Conservation (phyloP, 2,329 filamentous ascomycete species). For the Nemania bipapillata region DNA sequence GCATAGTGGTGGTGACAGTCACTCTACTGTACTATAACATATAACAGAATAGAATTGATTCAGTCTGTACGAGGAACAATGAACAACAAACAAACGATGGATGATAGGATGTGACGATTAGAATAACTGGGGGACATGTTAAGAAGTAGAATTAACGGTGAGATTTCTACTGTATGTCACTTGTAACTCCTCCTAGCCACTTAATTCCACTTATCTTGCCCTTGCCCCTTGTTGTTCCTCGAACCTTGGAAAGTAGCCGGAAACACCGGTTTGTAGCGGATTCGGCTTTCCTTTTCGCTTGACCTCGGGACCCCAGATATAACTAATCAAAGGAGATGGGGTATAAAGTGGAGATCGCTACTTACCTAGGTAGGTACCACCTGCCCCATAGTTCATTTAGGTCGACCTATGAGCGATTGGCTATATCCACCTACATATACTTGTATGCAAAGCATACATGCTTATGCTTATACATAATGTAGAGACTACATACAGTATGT, state of each 20-base stretch:
- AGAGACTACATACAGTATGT: too few species aligned
- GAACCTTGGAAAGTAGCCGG: background rate
- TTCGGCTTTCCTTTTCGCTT: constrained; percentile 20
- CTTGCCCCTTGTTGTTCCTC: too few species aligned
- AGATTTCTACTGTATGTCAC: background rate
- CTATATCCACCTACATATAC: too few species aligned
- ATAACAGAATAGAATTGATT: background rate
- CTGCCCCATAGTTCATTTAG: background rate
- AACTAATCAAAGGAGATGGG: constrained; percentile 4
- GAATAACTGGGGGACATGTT: background rate
- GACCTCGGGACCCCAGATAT: constrained; percentile 25
- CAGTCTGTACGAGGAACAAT: background rate
- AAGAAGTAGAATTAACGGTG: background rate
- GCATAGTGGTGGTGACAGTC: constrained; percentile 64
- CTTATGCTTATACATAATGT: too few species aligned
- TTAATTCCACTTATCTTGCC: background rate
- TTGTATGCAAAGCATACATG: too few species aligned
- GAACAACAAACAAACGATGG: too few species aligned
- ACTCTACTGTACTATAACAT: background rate
- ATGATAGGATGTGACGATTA: background rate
- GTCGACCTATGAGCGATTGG: too few species aligned
- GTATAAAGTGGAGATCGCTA: background rate
- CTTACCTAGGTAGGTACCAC: background rate
- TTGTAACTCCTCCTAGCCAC: background rate
- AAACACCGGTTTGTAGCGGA: constrained; percentile 7